Percentiles rank a stretch among this genome's conserved stretches.
Evolutionary conservation across 192 early-diverging fungal species (phyloP).

Genomic region (Helicostylum pulchrum): DNA sequence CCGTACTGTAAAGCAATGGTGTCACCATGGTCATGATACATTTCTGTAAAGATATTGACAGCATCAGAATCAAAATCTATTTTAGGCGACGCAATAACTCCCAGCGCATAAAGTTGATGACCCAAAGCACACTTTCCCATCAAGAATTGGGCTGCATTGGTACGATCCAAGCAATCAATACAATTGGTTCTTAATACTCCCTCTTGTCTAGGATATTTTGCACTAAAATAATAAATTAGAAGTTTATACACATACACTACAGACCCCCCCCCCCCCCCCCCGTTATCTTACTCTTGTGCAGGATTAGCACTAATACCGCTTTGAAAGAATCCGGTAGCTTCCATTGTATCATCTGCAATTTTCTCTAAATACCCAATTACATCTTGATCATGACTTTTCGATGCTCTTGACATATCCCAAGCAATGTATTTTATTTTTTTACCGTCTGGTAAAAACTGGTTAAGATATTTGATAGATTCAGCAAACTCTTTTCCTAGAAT

Average conservation of each 20-base stretch:
- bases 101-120: slow-evolving; percentile 88
- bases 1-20: slow-evolving; percentile 95
- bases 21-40: slow-evolving; percentile 98
- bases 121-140: slow-evolving; percentile 93
- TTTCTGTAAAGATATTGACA: slow-evolving; percentile 87
- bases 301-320: slow-evolving; percentile 69
- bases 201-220: slow-evolving; percentile 52
- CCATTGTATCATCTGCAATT: slow-evolving; percentile 81
- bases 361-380: slow-evolving; percentile 88
- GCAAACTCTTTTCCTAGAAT: slow-evolving; percentile 83
- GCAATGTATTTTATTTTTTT: slow-evolving; percentile 85
- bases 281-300: slow-evolving; percentile 14
- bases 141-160: slow-evolving; percentile 95
- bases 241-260: neutral
- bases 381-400: slow-evolving; percentile 72
- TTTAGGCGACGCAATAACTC: slow-evolving; percentile 70
- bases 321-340: slow-evolving; percentile 89
- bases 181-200: slow-evolving; percentile 95
- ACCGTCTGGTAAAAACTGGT: slow-evolving; percentile 81
- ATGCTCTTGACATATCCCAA: slow-evolving; percentile 98
- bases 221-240: slow-evolving; percentile 6
- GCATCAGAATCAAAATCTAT: slow-evolving; percentile 93
- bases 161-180: slow-evolving; percentile 97
- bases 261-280: too few relatives aligned
- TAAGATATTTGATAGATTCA: slow-evolving; percentile 79